Evolutionary conservation across 2,329 filamentous ascomycete genomes (phyloP), one percentile per base, ranked within the genome.

Genomic region (Fusarium sp.): DNA sequence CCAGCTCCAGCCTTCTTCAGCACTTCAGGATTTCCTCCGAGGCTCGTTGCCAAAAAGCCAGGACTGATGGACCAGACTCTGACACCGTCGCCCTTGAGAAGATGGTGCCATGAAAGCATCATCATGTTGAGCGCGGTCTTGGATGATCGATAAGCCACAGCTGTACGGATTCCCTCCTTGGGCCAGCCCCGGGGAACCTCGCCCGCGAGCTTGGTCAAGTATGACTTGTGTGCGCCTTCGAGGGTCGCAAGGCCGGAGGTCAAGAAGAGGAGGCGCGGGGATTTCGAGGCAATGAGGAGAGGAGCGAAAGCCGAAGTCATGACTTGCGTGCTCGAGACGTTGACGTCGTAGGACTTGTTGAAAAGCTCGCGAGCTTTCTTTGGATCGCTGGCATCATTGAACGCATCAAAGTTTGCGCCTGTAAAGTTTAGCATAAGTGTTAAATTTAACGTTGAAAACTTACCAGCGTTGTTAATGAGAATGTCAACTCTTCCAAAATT

Each of bases 401-500:
- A 68, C 7, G 27, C 29, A 64, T 89, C 87, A 70, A 85, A 85
- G n/a, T 76, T 75, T 37, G 79, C 83, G 31, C 86, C 84, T 83
- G n/a, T 3, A 62, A 42, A 10, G 19, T 2, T 33, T 44, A 48
- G 70, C 31, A 58, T 6, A 38, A 44, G 21, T 35, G 14, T n/a
- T 12, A 5, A 5, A 4, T 38, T 33, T 37, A n/a, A 6, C 4
- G 10, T 15, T 8, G 25, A 10, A 18, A 23, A 63, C 76, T 16
- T 78, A 83, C 86, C 88, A 1, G 86, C 89, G 60, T 91, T 90
- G 79, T 90, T 90, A 64, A 91, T 77, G 1, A 91, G 81, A 4
- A 82, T 78, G 55, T 91, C 88, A 5, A 91, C 42, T 18, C 78
- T 81, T 56, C 84, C 86, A 66, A 82, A 82, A 19, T 79, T 80